Evolutionary conservation across 148 eudicot genomes (phyloP), one percentile per base, ranked within the genome.

Genomic region (Polygonum aviculare): DNA sequence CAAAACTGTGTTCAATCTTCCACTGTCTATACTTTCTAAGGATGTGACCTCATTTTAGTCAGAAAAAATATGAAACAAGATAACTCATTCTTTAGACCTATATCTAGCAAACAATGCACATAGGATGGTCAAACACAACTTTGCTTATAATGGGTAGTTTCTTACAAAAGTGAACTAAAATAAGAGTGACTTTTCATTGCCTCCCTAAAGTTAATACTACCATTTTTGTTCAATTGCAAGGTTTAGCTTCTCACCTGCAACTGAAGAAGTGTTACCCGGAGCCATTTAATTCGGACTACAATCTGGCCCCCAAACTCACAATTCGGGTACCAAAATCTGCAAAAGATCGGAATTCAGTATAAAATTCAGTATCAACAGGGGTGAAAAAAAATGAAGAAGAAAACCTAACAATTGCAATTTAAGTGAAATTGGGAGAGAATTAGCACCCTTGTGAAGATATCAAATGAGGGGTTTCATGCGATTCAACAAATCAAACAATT

Each of bases 391-490:
- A 38, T 14, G 8, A 7, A n/a, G 72, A 67, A 16, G n/a, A 36
- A 65, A 65, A 35, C 45, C 44, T 36, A 67, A 67, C 10, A 60
- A 67, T 36, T 67, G 12, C 16, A 62, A 31, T 31, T 59, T 22
- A 9, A 57, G 33, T 10, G 31, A 18, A 54, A 54, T 2, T 14
- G 59, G 59, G 59, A 4, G 59, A 54, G 59, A 54, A 54, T 54
- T 57, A 21, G 31, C 12, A 57, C 12, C 22, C 33, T 6, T 22
- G 69, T 26, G 31, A 35, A 62, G 36, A 11, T 62, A 5, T 26
- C 69, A 26, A 60, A 60, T 60, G 8, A 12, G 69, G 69, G 69
- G 12, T 62, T 62, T 57, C 63, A 57, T 57, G 63, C 31, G 55
- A 50, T 12, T 26, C 31, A 26, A 2, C 18, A 16, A 16, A 16